Conservation (phyloP, 106 monocot genomes). For the Apostasia ramifera region DNA sequence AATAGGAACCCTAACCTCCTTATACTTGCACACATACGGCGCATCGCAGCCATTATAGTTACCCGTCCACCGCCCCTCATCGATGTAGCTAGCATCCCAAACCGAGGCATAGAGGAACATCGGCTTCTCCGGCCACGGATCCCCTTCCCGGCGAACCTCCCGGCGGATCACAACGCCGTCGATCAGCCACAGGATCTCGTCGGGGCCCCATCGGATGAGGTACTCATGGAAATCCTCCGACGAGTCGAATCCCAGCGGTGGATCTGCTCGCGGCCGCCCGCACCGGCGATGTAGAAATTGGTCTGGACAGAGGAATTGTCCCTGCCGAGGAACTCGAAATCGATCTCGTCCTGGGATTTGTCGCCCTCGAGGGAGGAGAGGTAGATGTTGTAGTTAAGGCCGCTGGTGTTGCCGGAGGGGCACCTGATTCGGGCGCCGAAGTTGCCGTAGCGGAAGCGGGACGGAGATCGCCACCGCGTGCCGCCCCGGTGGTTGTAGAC, state of each 20-base stretch:
- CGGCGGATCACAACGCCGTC: slow-evolving; percentile 33
- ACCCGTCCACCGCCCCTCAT: slow-evolving; percentile 62
- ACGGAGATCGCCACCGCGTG: slow-evolving; percentile 47
- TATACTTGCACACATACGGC: slow-evolving; percentile 64
- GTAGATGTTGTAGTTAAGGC: slow-evolving; percentile 61
- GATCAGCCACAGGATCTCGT: slow-evolving; percentile 42
- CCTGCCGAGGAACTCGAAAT: slow-evolving; percentile 62
- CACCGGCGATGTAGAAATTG: slow-evolving; percentile 34
- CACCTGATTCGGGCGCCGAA: slow-evolving; percentile 36
- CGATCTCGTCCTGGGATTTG: slow-evolving; percentile 52
- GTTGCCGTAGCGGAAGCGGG: slow-evolving; percentile 49
- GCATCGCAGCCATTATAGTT: slow-evolving; percentile 41
- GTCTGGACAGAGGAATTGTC: slow-evolving; percentile 39
- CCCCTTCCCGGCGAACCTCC: slow-evolving; percentile 37
- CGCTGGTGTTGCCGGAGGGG: slow-evolving; percentile 37
- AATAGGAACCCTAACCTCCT: slow-evolving; percentile 47
- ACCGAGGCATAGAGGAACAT: slow-evolving; percentile 71
- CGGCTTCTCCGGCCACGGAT: slow-evolving; percentile 44
- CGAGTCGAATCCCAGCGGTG: slow-evolving; percentile 49
- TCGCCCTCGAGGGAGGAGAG: slow-evolving; percentile 50
- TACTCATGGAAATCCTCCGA: slow-evolving; percentile 61
- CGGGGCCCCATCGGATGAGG: slow-evolving; percentile 39
- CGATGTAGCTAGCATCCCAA: slow-evolving; percentile 66
- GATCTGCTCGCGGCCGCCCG: slow-evolving; percentile 42
- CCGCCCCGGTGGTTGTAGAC: slow-evolving; percentile 67